Evolutionary conservation across 2,329 filamentous ascomycete species (phyloP).

Genomic region (Penicillium freii): DNA sequence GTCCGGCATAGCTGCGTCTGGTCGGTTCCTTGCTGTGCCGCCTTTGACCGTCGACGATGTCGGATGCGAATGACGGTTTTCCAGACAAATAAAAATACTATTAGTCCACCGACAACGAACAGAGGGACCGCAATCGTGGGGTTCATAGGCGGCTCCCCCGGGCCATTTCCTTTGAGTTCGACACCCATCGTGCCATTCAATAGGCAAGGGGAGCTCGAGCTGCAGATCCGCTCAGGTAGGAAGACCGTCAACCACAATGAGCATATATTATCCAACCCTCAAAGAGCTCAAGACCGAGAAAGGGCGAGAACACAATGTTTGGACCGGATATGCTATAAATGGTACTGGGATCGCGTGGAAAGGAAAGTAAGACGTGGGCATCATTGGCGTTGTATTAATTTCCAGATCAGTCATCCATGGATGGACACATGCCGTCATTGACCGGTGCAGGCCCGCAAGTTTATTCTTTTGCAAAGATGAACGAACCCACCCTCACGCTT

Average conservation of each 20-base stretch:
- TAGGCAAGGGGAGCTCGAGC: neutral
- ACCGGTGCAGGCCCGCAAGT: conserved; percentile 14
- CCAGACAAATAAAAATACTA: conserved; percentile 26
- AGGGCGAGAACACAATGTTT: neutral
- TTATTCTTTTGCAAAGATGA: conserved; percentile 1
- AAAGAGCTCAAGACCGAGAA: conserved; percentile 5
- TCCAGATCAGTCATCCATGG: neutral
- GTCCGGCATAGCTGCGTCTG: conserved; percentile 23
- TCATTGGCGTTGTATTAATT: conserved; percentile 18
- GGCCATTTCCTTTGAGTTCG: conserved; percentile 27
- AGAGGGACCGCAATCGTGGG: conserved; percentile 32
- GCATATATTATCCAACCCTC: conserved; percentile 13
- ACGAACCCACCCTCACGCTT: conserved; percentile 19
- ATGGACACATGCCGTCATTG: conserved; percentile 26
- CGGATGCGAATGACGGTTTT: conserved; percentile 24
- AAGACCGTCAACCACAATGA: conserved; percentile 14
- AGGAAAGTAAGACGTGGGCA: conserved; percentile 2
- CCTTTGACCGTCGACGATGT: conserved; percentile 25
- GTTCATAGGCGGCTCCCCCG: conserved; percentile 33
- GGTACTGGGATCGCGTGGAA: neutral
- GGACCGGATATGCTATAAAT: neutral
- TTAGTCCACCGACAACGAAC: conserved; percentile 27
- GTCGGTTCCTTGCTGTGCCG: conserved; percentile 19
- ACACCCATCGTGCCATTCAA: conserved; percentile 32
- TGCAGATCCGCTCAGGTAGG: conserved; percentile 2